Percentiles rank a stretch among this genome's conserved stretches.
Evolutionary conservation across 441 rosid species (phyloP).

Genomic region (Melastoma candidum): DNA sequence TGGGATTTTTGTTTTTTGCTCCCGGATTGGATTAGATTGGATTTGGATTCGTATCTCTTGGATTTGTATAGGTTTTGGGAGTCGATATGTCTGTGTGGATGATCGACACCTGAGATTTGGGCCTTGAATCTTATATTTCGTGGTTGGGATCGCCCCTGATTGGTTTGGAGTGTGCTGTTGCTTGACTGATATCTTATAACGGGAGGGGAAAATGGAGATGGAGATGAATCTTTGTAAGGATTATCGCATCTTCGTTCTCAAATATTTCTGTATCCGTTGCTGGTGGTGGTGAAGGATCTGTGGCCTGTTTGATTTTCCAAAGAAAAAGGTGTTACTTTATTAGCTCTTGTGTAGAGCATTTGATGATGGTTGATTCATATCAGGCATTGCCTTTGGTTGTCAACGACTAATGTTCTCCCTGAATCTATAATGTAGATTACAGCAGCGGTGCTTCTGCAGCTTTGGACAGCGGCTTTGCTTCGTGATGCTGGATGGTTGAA

Average conservation of each 20-base stretch:
- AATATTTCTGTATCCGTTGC: neutral
- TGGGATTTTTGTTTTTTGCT: neutral
- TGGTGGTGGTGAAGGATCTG: neutral
- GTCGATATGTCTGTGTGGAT: no score
- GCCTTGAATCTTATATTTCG: no score
- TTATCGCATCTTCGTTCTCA: no score
- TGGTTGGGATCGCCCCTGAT: no score
- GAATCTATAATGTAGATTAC: conserved; percentile 36
- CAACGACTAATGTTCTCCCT: neutral
- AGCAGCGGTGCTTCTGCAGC: conserved; percentile 58
- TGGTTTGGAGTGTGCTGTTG: no score
- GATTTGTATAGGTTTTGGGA: no score
- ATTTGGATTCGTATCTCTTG: no score
- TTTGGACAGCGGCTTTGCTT: conserved; percentile 55
- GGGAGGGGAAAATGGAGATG: no score
- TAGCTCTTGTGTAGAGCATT: neutral
- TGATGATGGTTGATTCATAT: neutral
- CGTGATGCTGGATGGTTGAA: conserved; percentile 59
- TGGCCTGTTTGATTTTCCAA: neutral
- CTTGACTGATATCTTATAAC: no score
- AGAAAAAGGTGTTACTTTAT: neutral
- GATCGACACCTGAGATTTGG: no score
- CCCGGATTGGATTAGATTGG: neutral
- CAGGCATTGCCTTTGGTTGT: neutral
- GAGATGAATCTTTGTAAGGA: no score